Base-by-base conservation (phyloP, 1,284 basidiomycete genomes). In the Tilletiopsis washingtonensis region DNA sequence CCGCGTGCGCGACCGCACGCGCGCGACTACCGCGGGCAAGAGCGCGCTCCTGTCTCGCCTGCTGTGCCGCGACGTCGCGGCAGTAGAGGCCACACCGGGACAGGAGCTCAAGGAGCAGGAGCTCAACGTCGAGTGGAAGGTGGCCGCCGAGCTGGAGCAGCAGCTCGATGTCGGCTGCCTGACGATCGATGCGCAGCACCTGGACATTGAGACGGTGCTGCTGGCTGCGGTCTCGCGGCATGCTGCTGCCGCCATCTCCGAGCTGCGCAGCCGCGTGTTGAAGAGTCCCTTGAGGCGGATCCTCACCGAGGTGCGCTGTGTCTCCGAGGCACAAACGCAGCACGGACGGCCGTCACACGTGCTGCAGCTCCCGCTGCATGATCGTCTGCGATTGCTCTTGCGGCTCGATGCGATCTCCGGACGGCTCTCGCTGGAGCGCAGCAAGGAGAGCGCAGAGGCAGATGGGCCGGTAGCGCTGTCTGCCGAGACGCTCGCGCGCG, bases 371-470 rank as follows among this genome's bases (percentile, higher is more conserved):
- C 23, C 25, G 24, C 48, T 51, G 19, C 40, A 40, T 23, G 44
- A 32, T 2, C 7, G 29, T 3, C 21, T 55, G 24, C 9, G 27
- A 21, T 14, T 55, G 23, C 17, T 19, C n/a, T 47, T 66, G 24
- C 47, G 49, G 20, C 39, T 67, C 23, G 57, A 67, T 25, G 39
- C 55, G 0, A 52, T 60, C 17, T 59, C 59, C 1, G 63, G 63
- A 2, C 50, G 54, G 14, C 17, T 64, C n/a, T 45, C 45, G 4
- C 47, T 64, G 14, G 56, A 57, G 26, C 49, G 53, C 2, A 56
- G 52, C 11, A 5, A 23, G 15, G 45, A 34, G 2, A 25, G 37
- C 19, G 17, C 15, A 21, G 25, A 11, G 6, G 11, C 32, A 26
- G n/a, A n/a, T n/a, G n/a, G n/a, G n/a, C n/a, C n/a, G n/a, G 23